Conservation (phyloP, 306 rosid species). For the Rosa rugosa region DNA sequence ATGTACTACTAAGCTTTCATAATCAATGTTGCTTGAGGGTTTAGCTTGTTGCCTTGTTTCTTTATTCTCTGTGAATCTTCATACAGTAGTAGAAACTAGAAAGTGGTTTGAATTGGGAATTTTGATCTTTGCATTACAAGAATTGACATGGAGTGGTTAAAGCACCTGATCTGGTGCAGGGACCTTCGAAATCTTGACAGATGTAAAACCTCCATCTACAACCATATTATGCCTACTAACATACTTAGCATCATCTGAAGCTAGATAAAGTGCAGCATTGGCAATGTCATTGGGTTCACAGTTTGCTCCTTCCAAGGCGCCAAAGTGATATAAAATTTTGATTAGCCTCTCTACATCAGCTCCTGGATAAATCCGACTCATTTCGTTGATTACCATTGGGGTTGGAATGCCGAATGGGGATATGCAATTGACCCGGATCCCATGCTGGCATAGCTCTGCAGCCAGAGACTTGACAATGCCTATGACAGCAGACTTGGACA, state of each 20-base stretch:
- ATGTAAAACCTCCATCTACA: constrained; percentile 85
- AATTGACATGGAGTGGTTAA: constrained; percentile 20
- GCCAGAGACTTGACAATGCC: constrained; percentile 70
- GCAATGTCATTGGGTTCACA: constrained; percentile 77
- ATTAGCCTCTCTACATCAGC: constrained; percentile 34
- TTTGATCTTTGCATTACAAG: neutral
- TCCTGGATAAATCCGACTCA: constrained; percentile 49
- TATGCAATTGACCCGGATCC: constrained; percentile 69
- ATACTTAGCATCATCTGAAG: constrained; percentile 71
- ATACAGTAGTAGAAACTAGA: neutral
- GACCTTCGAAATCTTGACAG: constrained; percentile 56
- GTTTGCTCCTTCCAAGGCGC: constrained; percentile 52
- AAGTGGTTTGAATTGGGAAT: neutral
- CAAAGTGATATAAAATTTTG: constrained; percentile 43
- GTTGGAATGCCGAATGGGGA: constrained; percentile 80
- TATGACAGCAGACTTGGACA: constrained; percentile 64
- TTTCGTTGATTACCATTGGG: constrained; percentile 43
- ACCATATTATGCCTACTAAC: constrained; percentile 77
- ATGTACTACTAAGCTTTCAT: neutral
- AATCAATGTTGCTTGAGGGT: neutral
- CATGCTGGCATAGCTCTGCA: constrained; percentile 58
- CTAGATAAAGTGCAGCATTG: constrained; percentile 79
- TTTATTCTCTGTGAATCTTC: neutral
- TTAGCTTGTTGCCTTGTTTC: neutral
- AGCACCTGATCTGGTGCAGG: constrained; percentile 49